Base-by-base conservation (phyloP, 495 filamentous ascomycete genomes). In the Penicillium canescens region DNA sequence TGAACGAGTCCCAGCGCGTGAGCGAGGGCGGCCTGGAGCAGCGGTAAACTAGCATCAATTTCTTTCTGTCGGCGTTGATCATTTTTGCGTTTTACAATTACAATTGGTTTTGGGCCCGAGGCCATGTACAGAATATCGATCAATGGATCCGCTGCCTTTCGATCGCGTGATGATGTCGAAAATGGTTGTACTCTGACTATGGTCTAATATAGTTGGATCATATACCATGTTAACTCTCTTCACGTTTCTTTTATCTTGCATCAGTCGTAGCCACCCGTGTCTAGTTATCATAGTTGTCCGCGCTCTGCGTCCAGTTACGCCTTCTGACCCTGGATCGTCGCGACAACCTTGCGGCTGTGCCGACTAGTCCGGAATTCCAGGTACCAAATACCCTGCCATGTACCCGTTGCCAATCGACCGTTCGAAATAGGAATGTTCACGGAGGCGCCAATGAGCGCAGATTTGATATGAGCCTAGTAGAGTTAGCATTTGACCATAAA, bases 321-420 rank as follows among this genome's bases (percentile, higher is more conserved):
- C 79, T 91, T 92, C 75, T 96, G 88, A 4, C 94, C 94, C 71
- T 98, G 91, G 42, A 98, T 92, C 6, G 94, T 98, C 42, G 94
- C 94, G 33, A 98, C 86, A 21, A 98, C 82, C 65, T 80, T 88
- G 56, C 94, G 77, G 36, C 79, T 76, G 71, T 97, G 92, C 56
- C 80, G 89, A 46, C 75, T 74, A 3, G 82, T 81, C 52, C 94
- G 77, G 68, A 98, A 98, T 71, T 98, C 94, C 59, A 97, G 68
- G 66, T 93, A 92, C 91, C 92, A 98, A 50, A 98, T 91, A 0
- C 94, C 92, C 70, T 84, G 81, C 80, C 86, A 89, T 6, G 86
- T 89, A 20, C 86, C 86, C 39, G 75, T 82, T 57, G 80, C 82
- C 67, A 98, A 69, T 59, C 81, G 84, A 9, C 94, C 94, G 60